Conservation (phyloP, 495 filamentous ascomycete species). For the Neurospora intermedia region DNA sequence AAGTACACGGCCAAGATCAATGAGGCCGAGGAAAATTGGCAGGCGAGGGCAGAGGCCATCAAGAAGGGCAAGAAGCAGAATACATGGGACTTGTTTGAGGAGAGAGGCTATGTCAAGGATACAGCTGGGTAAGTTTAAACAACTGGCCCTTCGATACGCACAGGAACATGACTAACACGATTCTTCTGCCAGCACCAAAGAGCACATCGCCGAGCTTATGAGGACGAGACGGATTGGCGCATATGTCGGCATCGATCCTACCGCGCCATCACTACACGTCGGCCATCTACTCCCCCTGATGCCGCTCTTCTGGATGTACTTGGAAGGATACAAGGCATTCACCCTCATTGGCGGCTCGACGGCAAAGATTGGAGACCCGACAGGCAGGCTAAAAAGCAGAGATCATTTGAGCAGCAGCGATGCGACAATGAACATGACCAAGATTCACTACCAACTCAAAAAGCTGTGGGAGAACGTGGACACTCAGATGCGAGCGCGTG, state of each 20-base stretch:
- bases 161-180: neutral
- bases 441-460: constrained; percentile 73
- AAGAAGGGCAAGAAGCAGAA: constrained; percentile 48
- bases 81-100: constrained; percentile 61
- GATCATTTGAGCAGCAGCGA: constrained; percentile 42
- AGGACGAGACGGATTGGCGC: constrained; percentile 58
- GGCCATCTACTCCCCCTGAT: constrained; percentile 91
- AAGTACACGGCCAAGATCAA: constrained; percentile 40
- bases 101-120: constrained; percentile 69
- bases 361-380: constrained; percentile 79
- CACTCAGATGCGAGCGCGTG: constrained; percentile 45
- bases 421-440: constrained; percentile 57
- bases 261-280: constrained; percentile 80
- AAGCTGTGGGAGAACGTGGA: constrained; percentile 65
- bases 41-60: constrained; percentile 44
- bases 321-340: constrained; percentile 65
- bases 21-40: constrained; percentile 49
- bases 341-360: constrained; percentile 81
- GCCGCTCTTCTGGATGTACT: constrained; percentile 86
- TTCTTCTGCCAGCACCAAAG: constrained; percentile 29
- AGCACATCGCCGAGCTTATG: constrained; percentile 60
- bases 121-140: constrained; percentile 58
- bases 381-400: constrained; percentile 59
- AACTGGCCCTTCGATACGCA: neutral
- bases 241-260: constrained; percentile 90